phyloP scores from a whole-genome alignment of 2,329 filamentous ascomycete species.

The Trichoderma koningii region DNA sequence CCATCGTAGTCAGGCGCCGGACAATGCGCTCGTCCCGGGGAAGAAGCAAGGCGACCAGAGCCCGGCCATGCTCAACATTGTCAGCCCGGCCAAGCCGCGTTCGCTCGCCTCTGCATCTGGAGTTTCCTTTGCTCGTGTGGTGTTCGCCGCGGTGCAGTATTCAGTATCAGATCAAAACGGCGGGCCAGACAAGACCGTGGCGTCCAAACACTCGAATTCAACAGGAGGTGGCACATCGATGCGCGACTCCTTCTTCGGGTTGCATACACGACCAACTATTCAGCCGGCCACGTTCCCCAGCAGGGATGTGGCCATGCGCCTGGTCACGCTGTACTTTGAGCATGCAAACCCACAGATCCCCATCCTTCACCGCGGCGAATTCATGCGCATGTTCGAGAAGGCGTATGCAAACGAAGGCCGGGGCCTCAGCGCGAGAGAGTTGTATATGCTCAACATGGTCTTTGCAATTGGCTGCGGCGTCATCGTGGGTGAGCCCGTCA shows the following conservation, averaged over 20 bases:
- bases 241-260: constrained; percentile 95
- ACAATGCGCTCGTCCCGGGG: constrained; percentile 36
- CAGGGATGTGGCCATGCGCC: constrained; percentile 67
- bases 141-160: constrained; percentile 87
- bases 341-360: constrained; percentile 96
- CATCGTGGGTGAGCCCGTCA: constrained; percentile 69
- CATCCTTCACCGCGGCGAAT: constrained; percentile 84
- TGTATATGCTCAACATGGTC: constrained; percentile 96
- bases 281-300: constrained; percentile 83
- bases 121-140: constrained; percentile 90
- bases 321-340: constrained; percentile 88
- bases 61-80: constrained; percentile 68
- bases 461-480: constrained; percentile 95
- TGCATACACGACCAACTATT: constrained; percentile 87
- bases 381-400: constrained; percentile 82
- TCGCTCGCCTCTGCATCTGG: constrained; percentile 85
- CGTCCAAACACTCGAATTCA: constrained; percentile 30
- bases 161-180: constrained; percentile 64
- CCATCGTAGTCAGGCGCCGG: constrained; percentile 38
- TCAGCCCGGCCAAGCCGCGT: constrained; percentile 74
- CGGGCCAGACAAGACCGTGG: constrained; percentile 31
- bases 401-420: constrained; percentile 72
- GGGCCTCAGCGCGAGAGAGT: constrained; percentile 71
- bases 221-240: constrained; percentile 68
- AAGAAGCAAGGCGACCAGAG: constrained; percentile 40